Conservation (phyloP, 1,139 yeast genomes). For the Yamadazyma kanchanaburiensis region DNA sequence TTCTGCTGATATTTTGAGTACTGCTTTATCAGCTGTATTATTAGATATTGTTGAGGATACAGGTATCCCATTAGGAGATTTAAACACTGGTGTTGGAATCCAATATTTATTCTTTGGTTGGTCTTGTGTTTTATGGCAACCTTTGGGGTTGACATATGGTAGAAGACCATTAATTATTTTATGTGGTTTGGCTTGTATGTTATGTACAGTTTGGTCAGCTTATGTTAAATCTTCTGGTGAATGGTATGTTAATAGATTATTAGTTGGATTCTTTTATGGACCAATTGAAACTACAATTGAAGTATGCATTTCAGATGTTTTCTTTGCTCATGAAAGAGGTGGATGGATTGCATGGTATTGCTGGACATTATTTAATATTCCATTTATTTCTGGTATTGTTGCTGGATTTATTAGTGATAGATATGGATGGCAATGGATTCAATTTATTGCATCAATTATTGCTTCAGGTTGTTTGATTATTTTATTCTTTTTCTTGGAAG, state of each 20-base stretch:
- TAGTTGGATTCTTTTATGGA: slow-evolving; percentile 50
- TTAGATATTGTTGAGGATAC: slow-evolving; percentile 13
- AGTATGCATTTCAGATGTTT: slow-evolving; percentile 46
- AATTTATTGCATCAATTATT: slow-evolving; percentile 12
- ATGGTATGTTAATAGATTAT: slow-evolving; percentile 38
- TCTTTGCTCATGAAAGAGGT: slow-evolving; percentile 52
- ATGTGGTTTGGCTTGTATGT: slow-evolving; percentile 20
- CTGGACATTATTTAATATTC: slow-evolving; percentile 37
- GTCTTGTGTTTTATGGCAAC: slow-evolving; percentile 14
- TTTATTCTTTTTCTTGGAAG: slow-evolving; percentile 40
- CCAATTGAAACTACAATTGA: slow-evolving; percentile 58
- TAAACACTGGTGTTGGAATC: slow-evolving; percentile 30
- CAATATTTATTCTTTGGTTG: slow-evolving; percentile 31
- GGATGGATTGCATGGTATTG: slow-evolving; percentile 40
- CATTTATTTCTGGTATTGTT: slow-evolving; percentile 44
- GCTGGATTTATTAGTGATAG: slow-evolving; percentile 48
- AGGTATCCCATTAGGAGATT: slow-evolving; percentile 16
- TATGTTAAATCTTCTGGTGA: slow-evolving; percentile 33
- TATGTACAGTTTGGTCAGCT: slow-evolving; percentile 43
- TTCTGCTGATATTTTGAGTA: slow-evolving; percentile 8
- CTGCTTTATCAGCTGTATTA: slow-evolving; percentile 10
- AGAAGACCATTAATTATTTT: slow-evolving; percentile 48
- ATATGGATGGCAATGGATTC: slow-evolving; percentile 47
- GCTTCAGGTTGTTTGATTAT: slow-evolving; percentile 9
- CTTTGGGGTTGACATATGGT: slow-evolving; percentile 30